A percentile compares a stretch with the other conserved stretches of the same genome.
These are phyloP conservation scores for Prunus dulcis DNA, from an alignment of 306 rosid genomes.

Conservation along the genomic window DNA sequence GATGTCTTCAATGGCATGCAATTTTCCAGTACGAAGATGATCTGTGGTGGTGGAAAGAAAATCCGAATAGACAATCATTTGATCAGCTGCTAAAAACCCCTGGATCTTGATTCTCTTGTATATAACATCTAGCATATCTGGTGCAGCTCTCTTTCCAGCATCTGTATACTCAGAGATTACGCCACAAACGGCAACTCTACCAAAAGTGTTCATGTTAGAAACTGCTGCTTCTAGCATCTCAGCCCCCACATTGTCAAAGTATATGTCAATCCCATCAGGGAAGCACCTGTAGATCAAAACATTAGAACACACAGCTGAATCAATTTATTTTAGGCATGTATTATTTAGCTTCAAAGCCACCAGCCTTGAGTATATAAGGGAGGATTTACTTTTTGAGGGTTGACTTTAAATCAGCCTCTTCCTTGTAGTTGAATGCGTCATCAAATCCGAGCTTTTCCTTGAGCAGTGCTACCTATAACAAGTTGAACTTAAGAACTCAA, in stretches of 20 bases:
- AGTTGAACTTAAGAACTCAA: not conserved
- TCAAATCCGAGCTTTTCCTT: constrained; percentile 68
- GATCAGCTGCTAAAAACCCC: constrained; percentile 58
- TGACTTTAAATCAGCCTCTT: constrained; percentile 57
- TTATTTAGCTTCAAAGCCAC: not conserved
- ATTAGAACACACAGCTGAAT: not conserved
- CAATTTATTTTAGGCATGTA: not conserved
- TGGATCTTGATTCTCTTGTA: constrained; percentile 58
- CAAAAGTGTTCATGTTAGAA: constrained; percentile 55
- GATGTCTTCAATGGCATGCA: constrained; percentile 52
- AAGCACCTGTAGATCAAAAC: constrained; percentile 41
- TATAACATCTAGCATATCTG: constrained; percentile 49
- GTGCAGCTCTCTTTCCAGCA: constrained; percentile 37
- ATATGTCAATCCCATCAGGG: constrained; percentile 74
- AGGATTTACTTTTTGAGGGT: constrained; percentile 45
- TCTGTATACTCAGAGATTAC: constrained; percentile 59
- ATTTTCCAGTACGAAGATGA: constrained; percentile 36
- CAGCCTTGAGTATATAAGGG: not conserved
- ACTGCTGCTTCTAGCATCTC: constrained; percentile 72
- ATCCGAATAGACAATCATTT: constrained; percentile 30
- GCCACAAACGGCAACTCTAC: constrained; percentile 68
- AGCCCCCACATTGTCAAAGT: constrained; percentile 79
- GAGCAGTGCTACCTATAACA: constrained; percentile 49
- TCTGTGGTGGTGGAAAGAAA: constrained; percentile 40
- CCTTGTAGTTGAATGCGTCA: constrained; percentile 82